Conservation (phyloP, 352 stramenopile species). For the Elongisporangium undulatum region DNA sequence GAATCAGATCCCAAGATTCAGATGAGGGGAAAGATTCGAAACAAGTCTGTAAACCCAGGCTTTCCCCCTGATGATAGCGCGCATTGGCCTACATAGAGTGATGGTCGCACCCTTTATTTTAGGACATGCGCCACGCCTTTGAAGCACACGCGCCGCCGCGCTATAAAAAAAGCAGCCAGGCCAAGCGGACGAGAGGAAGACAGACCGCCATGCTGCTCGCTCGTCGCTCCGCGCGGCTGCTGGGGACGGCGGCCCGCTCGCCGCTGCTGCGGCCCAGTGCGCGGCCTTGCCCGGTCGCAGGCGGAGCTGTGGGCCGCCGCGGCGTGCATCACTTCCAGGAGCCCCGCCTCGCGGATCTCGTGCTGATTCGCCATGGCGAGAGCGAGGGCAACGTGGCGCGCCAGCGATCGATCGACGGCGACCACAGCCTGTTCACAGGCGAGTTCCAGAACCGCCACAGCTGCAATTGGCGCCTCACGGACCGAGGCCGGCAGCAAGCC, state of each 20-base stretch:
- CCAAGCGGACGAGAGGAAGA: too few relatives aligned
- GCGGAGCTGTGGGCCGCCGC: background rate
- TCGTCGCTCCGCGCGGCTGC: background rate
- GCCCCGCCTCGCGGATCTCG: constrained; percentile 68
- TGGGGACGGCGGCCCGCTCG: background rate
- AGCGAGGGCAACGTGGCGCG: constrained; percentile 87
- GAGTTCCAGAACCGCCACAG: constrained; percentile 89
- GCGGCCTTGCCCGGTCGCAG: too few relatives aligned
- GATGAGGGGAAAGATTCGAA: constrained; percentile 5
- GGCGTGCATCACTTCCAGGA: constrained; percentile 23
- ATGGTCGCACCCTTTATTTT: too few relatives aligned
- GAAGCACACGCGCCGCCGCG: too few relatives aligned
- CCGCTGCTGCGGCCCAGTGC: background rate
- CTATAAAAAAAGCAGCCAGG: too few relatives aligned
- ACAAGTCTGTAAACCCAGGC: constrained; percentile 6
- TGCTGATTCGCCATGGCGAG: constrained; percentile 88
- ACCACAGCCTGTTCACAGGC: constrained; percentile 83
- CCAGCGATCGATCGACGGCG: constrained; percentile 73
- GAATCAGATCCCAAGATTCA: constrained; percentile 16
- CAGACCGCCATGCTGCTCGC: too few relatives aligned
- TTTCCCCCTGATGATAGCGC: background rate
- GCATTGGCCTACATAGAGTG: too few relatives aligned
- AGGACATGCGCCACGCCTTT: too few relatives aligned
- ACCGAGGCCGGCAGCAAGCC: constrained; percentile 71
- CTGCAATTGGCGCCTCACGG: constrained; percentile 84